These are phyloP conservation scores for Erodium moschatum DNA, from an alignment of 441 rosid species.

Conservation along the genomic window DNA sequence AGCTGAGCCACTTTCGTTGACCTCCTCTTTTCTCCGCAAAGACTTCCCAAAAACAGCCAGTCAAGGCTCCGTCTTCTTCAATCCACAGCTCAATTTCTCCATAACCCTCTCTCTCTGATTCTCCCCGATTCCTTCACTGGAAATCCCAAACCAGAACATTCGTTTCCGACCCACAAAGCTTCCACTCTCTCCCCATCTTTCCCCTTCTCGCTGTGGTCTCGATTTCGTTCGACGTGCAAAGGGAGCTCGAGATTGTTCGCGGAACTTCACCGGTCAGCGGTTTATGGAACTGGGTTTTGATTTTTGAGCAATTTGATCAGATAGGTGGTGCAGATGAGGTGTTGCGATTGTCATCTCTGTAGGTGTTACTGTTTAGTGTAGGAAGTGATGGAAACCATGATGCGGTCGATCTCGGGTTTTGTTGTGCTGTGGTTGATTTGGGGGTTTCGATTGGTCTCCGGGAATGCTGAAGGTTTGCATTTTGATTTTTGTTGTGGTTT, in stretches of 20 bases:
- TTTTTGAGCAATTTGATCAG: not conserved
- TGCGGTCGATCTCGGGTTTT: not conserved
- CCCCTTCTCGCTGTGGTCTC: no score
- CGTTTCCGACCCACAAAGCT: no score
- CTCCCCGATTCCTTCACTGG: not conserved
- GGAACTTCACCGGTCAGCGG: not conserved
- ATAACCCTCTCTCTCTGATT: not conserved
- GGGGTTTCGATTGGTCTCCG: constrained; percentile 2
- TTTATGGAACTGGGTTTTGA: not conserved
- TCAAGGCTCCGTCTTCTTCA: not conserved
- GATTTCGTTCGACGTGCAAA: no score
- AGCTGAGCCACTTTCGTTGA: not conserved
- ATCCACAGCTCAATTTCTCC: not conserved
- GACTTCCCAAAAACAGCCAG: not conserved
- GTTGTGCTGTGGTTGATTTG: not conserved
- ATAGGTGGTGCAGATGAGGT: not conserved
- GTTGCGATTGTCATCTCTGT: not conserved
- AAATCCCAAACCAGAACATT: not conserved
- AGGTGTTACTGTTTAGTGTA: not conserved
- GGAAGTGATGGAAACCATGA: not conserved
- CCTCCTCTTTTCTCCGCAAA: not conserved
- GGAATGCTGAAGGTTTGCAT: constrained; percentile 3
- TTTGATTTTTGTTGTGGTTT: not conserved
- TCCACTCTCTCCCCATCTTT: no score
- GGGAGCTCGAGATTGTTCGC: no score